A percentile compares a stretch with the other conserved stretches of the same genome.
Evolutionary conservation across 2,329 filamentous ascomycete genomes (phyloP).

Genomic region (Diaporthe sp.): DNA sequence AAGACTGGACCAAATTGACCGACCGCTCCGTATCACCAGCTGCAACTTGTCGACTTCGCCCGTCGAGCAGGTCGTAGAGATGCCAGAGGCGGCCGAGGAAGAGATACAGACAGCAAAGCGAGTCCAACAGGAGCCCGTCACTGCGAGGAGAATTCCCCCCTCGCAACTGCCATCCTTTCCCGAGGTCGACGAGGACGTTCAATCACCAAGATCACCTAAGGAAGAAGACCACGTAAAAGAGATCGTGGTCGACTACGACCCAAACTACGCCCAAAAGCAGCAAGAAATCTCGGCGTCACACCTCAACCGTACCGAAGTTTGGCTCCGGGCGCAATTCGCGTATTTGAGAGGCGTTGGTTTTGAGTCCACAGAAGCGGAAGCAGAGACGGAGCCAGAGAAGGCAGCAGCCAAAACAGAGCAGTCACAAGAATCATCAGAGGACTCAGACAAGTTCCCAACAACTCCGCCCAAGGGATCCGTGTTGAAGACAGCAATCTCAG

Average conservation of each 20-base stretch:
- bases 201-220: slow-evolving; percentile 57
- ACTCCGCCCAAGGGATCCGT: slow-evolving; percentile 42
- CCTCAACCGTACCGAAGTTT: slow-evolving; percentile 86
- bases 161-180: slow-evolving; percentile 47
- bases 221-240: slow-evolving; percentile 73
- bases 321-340: slow-evolving; percentile 85
- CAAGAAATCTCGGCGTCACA: slow-evolving; percentile 79
- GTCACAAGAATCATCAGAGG: slow-evolving; percentile 43
- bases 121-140: slow-evolving; percentile 54
- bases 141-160: slow-evolving; percentile 46
- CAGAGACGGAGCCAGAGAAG: slow-evolving; percentile 54
- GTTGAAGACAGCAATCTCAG: slow-evolving; percentile 25
- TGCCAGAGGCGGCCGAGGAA: slow-evolving; percentile 65
- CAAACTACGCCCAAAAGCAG: slow-evolving; percentile 81
- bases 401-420: slow-evolving; percentile 34
- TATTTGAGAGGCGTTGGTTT: slow-evolving; percentile 79
- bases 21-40: slow-evolving; percentile 51
- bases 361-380: slow-evolving; percentile 47
- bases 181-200: slow-evolving; percentile 47
- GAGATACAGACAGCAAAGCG: slow-evolving; percentile 75
- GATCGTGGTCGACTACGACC: slow-evolving; percentile 79
- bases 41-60: slow-evolving; percentile 59
- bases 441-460: slow-evolving; percentile 48
- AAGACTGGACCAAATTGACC: slow-evolving; percentile 51
- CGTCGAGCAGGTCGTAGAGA: slow-evolving; percentile 78